Percentiles rank a stretch among this genome's conserved stretches.
Evolutionary conservation across 2,329 filamentous ascomycete species (phyloP).

Genomic region (Alternaria panax): DNA sequence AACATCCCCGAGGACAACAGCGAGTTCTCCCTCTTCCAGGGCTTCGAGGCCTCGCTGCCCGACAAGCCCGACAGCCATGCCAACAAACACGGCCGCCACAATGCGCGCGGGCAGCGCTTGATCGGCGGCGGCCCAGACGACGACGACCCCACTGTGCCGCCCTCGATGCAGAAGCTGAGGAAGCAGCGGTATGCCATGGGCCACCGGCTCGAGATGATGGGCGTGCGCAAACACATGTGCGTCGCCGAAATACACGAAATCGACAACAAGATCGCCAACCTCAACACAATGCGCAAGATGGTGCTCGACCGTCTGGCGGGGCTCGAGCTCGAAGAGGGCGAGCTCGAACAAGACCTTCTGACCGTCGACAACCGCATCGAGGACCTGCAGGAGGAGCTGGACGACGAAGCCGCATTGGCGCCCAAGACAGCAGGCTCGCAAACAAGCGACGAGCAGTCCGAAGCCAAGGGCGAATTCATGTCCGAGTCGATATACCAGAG

Average conservation of each 20-base stretch:
- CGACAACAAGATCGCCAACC: conserved; percentile 93
- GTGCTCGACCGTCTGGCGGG: conserved; percentile 85
- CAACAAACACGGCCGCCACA: conserved; percentile 68
- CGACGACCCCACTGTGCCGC: conserved; percentile 63
- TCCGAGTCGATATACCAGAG: conserved; percentile 98
- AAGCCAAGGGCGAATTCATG: conserved; percentile 76
- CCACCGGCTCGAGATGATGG: conserved; percentile 89
- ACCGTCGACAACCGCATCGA: conserved; percentile 69
- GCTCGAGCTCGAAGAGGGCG: conserved; percentile 87
- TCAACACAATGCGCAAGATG: conserved; percentile 91
- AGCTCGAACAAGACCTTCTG: conserved; percentile 83
- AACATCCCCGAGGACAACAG: conserved; percentile 89
- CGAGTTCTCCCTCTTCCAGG: conserved; percentile 92
- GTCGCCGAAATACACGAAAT: conserved; percentile 96
- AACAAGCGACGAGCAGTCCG: conserved; percentile 61
- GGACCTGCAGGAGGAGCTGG: conserved; percentile 66
- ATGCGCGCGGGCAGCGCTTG: conserved; percentile 78
- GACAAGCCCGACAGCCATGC: conserved; percentile 66
- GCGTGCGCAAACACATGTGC: conserved; percentile 95
- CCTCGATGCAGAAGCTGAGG: conserved; percentile 75
- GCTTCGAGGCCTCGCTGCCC: conserved; percentile 89
- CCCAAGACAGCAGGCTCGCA: conserved; percentile 49
- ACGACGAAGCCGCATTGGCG: conserved; percentile 57
- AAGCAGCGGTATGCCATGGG: conserved; percentile 81
- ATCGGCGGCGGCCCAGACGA: conserved; percentile 67